Evolutionary conservation across 2,329 filamentous ascomycete species (phyloP).

Genomic region (Aureobasidium sp.): DNA sequence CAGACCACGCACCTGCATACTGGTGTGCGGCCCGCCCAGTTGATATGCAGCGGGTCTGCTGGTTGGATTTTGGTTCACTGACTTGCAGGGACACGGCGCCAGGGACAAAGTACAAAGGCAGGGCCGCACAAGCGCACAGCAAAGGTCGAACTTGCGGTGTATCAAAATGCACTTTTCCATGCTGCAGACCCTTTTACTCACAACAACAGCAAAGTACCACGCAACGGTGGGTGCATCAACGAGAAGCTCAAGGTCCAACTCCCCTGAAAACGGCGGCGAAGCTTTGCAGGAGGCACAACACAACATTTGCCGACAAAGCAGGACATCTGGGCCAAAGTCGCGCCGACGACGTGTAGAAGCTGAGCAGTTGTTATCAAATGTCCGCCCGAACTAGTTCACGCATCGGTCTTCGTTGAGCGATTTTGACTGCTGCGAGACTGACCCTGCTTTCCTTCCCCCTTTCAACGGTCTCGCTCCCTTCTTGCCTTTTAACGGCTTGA

Average conservation of each 20-base stretch:
- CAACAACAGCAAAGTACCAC: not conserved
- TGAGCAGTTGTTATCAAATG: not conserved
- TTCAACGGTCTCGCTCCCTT: conserved; percentile 4
- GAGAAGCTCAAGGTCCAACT: not conserved
- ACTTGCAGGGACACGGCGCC: not conserved
- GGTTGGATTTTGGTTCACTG: not conserved
- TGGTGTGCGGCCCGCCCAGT: conserved; percentile 2
- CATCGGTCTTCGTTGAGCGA: not conserved
- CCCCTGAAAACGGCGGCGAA: conserved; percentile 5
- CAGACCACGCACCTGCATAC: not conserved
- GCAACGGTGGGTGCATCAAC: not conserved
- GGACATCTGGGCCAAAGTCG: not conserved
- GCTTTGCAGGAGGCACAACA: not conserved
- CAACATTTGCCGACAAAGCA: not conserved
- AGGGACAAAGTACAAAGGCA: conserved; percentile 1
- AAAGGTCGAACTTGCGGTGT: conserved; percentile 1
- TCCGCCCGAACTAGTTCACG: conserved; percentile 1
- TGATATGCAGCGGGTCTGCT: conserved; percentile 1
- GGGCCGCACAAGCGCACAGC: not conserved
- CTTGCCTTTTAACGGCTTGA: not conserved
- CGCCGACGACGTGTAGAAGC: not conserved
- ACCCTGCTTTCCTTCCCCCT: conserved; percentile 1
- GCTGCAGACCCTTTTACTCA: not conserved
- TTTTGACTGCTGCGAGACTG: not conserved
- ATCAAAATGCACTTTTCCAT: not conserved